Percentiles rank a stretch among this genome's conserved stretches.
Conservation (phyloP, 139 green algal species). For the Chlorokybus atmophyticus region DNA sequence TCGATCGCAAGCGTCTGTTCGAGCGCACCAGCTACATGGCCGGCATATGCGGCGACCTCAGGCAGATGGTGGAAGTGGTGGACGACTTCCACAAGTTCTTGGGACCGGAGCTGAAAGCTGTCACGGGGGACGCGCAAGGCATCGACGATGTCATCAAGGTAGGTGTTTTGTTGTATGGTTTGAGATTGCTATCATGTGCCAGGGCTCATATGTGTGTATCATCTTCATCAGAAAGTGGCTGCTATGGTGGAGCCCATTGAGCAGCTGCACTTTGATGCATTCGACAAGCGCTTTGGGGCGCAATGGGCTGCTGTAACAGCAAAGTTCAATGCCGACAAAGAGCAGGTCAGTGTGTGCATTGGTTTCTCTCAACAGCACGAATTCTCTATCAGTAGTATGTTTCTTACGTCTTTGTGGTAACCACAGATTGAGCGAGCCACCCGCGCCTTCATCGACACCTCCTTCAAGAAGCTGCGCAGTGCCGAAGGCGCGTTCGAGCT, state of each 20-base stretch:
- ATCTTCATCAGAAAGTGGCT: conserved; percentile 35
- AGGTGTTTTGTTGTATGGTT: not conserved
- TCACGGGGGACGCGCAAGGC: conserved; percentile 60
- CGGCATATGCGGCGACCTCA: conserved; percentile 62
- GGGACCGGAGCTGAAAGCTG: conserved; percentile 77
- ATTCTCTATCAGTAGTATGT: too few species aligned
- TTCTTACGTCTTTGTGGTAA: too few species aligned
- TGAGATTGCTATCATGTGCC: not conserved
- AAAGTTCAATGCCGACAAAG: conserved; percentile 60
- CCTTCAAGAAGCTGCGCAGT: conserved; percentile 72
- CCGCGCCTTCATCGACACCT: conserved; percentile 79
- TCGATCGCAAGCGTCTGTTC: conserved; percentile 72
- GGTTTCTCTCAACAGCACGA: too few species aligned
- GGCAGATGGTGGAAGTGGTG: conserved; percentile 63
- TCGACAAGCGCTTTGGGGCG: conserved; percentile 40
- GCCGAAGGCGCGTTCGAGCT: conserved; percentile 77
- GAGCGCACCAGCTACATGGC: conserved; percentile 70
- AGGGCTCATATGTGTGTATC: not conserved
- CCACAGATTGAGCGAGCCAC: conserved; percentile 36
- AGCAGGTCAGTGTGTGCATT: conserved; percentile 31
- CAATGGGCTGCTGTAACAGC: conserved; percentile 51
- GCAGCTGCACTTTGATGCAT: conserved; percentile 46
- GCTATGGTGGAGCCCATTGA: conserved; percentile 67
- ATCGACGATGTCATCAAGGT: conserved; percentile 52
- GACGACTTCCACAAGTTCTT: conserved; percentile 83